Conservation (phyloP, 2,329 filamentous ascomycete genomes). For the Macrophomina tecta region DNA sequence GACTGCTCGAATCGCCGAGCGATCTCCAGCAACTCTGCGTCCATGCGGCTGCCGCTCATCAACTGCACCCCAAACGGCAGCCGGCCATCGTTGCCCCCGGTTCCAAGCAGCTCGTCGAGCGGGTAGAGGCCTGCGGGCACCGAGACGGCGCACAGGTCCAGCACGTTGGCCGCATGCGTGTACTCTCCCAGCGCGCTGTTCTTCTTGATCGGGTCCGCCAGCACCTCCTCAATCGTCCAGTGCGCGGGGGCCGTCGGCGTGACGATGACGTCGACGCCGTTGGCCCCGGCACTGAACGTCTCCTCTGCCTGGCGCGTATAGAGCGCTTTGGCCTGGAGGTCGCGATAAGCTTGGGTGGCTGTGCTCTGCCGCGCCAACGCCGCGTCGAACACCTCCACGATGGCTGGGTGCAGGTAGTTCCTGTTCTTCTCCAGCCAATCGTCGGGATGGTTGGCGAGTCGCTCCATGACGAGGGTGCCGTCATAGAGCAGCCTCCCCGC, state of each 20-base stretch:
- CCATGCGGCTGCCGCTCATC: slow-evolving; percentile 45
- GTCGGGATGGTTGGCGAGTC: slow-evolving; percentile 50
- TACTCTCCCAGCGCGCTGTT: slow-evolving; percentile 58
- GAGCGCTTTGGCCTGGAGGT: slow-evolving; percentile 40
- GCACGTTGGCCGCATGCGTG: slow-evolving; percentile 66
- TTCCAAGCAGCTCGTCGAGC: slow-evolving; percentile 37
- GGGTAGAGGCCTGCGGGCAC: slow-evolving; percentile 57
- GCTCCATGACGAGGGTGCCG: slow-evolving; percentile 63
- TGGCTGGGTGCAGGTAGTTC: slow-evolving; percentile 57
- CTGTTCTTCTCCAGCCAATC: slow-evolving; percentile 41
- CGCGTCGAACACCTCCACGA: slow-evolving; percentile 48
- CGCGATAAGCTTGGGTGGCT: slow-evolving; percentile 41
- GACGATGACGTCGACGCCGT: slow-evolving; percentile 45
- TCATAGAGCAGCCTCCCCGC: slow-evolving; percentile 63
- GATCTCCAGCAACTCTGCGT: slow-evolving; percentile 49
- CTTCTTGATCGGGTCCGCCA: slow-evolving; percentile 58
- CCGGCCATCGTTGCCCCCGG: slow-evolving; percentile 34
- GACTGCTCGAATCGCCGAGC: slow-evolving; percentile 39
- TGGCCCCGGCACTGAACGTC: slow-evolving; percentile 37
- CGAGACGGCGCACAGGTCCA: slow-evolving; percentile 56
- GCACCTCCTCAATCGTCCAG: slow-evolving; percentile 60
- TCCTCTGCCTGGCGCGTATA: slow-evolving; percentile 42
- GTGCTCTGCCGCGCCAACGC: slow-evolving; percentile 38
- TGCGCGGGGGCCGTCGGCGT: slow-evolving; percentile 60
- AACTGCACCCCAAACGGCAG: slow-evolving; percentile 52